phyloP scores from a whole-genome alignment of 768 basidiomycete species.

The Boletus rufocinnamomeus region DNA sequence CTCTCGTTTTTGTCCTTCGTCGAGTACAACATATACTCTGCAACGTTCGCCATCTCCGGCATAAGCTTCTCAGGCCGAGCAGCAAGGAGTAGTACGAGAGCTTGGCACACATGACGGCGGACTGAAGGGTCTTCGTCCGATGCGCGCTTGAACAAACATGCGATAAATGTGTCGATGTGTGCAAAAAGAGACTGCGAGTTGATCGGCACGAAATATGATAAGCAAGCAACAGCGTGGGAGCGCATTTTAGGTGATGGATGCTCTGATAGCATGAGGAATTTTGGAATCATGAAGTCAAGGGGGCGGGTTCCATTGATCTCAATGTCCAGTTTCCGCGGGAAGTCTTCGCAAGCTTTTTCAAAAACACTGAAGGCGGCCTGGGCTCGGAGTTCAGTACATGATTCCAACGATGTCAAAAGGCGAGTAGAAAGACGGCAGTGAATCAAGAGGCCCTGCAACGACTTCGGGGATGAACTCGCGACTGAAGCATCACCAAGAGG shows the following conservation, averaged over 20 bases:
- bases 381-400: conserved; percentile 19
- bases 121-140: conserved; percentile 93
- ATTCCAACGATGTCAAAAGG: background rate
- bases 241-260: conserved; percentile 89
- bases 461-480: conserved; percentile 5
- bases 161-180: conserved; percentile 93
- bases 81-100: conserved; percentile 89
- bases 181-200: conserved; percentile 83
- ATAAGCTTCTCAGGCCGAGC: conserved; percentile 94
- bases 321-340: conserved; percentile 92
- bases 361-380: conserved; percentile 93
- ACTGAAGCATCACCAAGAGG: conserved; percentile 1
- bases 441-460: conserved; percentile 1
- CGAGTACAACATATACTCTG: conserved; percentile 98
- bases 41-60: conserved; percentile 93
- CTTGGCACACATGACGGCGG: conserved; percentile 93
- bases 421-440: background rate
- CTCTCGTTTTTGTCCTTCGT: conserved; percentile 97
- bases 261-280: conserved; percentile 87
- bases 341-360: conserved; percentile 96
- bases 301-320: conserved; percentile 92
- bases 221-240: conserved; percentile 88
- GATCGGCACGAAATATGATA: conserved; percentile 91
- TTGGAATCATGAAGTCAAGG: conserved; percentile 95
- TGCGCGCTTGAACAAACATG: conserved; percentile 91